Evolutionary conservation across 805 yeast species (phyloP), one percentile per base, ranked within the genome.

Genomic region (Kuraishia borneana): DNA sequence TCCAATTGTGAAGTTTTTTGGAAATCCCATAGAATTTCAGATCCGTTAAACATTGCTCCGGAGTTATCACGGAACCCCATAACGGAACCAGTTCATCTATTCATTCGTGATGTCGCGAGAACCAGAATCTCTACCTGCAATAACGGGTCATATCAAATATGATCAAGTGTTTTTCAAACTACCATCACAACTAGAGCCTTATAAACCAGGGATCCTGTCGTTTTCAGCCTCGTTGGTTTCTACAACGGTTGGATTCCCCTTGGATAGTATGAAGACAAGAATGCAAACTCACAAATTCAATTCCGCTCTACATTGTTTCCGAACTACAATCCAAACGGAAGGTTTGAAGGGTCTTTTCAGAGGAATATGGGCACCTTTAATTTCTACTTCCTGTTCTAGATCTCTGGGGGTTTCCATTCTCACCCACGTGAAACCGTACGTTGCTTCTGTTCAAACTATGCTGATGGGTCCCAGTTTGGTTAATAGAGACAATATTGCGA

Each of bases 181-280:
- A 36, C 83, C 83, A 2, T 51, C 44, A 2, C 22, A 42, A 0
- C 42, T 76, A 2, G 54, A 60, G 30, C 77, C 81, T 1, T 76
- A 69, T 56, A 60, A 73, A 37, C 63, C 76, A 1, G 67, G 80
- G 7, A 53, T 76, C 2, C 48, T 81, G 34, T 83, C 92, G 1
- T 80, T 76, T 42, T 54, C 73, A 0, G 61, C 88, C 2, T 76
- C 87, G 0, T 53, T 79, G 29, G 53, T 68, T 9, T 67, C 87
- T 14, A 78, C 87, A 2, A 60, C 73, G 3, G 66, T 76, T n/a
- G 94, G 92, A 14, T 84, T 76, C 47, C 95, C 95, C 1, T 54
- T 84, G 33, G 95, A 84, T 50, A 79, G 92, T n/a, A 63, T 85
- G 39, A 84, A 84, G 53, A 85, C 94, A 0, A 62, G 95, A 39